Percentiles rank a stretch among this genome's conserved stretches.
Conservation (phyloP, 306 rosid genomes). For the Parietaria judaica region DNA sequence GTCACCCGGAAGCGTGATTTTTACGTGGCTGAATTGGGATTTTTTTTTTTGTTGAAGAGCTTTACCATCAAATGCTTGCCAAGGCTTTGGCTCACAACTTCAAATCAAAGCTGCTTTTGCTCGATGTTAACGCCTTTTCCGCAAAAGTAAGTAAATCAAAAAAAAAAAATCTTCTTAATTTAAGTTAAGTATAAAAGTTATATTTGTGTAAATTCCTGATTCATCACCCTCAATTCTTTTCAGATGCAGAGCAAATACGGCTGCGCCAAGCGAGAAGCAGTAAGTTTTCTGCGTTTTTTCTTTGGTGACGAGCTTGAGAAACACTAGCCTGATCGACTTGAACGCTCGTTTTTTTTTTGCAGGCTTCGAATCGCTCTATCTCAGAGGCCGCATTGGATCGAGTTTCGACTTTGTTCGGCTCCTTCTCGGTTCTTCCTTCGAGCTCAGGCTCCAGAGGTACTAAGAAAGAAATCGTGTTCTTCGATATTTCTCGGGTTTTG, state of each 20-base stretch:
- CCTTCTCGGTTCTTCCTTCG: conserved; percentile 56
- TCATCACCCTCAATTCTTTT: conserved; percentile 10
- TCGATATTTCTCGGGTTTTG: no score
- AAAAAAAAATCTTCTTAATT: no score
- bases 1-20: neutral
- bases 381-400: conserved; percentile 63
- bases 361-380: conserved; percentile 60
- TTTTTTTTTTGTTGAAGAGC: conserved; percentile 39
- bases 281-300: conserved; percentile 23
- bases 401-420: conserved; percentile 54
- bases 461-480: conserved; percentile 1
- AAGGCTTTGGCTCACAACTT: conserved; percentile 74
- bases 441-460: conserved; percentile 56
- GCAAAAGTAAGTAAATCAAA: conserved; percentile 48
- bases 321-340: no score
- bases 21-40: neutral
- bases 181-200: neutral
- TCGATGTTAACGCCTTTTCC: conserved; percentile 68
- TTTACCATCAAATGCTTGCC: conserved; percentile 80
- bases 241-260: conserved; percentile 90
- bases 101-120: conserved; percentile 64
- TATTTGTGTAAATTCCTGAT: no score
- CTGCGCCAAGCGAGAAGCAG: conserved; percentile 53
- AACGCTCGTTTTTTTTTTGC: conserved; percentile 4
- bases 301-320: no score